Evolutionary conservation across 2,329 filamentous ascomycete species (phyloP), one percentile per base, ranked within the genome.

Genomic region (Botryotinia calthae): DNA sequence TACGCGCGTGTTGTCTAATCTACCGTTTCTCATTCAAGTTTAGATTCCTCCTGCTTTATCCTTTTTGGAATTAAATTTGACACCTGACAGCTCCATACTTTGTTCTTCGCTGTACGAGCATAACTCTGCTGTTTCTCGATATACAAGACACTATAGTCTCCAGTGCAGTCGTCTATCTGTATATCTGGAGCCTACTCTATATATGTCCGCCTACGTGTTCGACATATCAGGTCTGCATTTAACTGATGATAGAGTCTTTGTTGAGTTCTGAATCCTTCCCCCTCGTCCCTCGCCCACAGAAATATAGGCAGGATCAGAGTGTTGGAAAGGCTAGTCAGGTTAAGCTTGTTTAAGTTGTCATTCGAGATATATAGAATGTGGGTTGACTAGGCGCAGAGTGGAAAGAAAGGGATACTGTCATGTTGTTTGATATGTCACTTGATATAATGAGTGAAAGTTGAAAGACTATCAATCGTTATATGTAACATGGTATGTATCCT

Each of bases 201-300:
- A n/a, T 7, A n/a, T n/a, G 5, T n/a, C 48, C 25, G n/a, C 4
- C 12, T 54, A 54, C 12, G 12, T n/a, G 12, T n/a, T 54, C 48
- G 2, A 28, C 4, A 56, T 28, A 18, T 4, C 51, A 56, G 14
- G 14, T 56, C 51, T 56, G 14, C n/a, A 56, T 56, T 28, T 28
- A 16, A 16, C 25, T 6, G 14, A 28, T 28, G 7, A 28, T 54
- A 12, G 5, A 28, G 14, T 28, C 51, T 54, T 54, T 8, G 25
- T 54, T 54, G 22, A 10, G 22, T n/a, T 51, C 10, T 16, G 4
- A n/a, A 14, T n/a, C 2, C 14, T 54, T 2, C 14, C 25, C 12
- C 12, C 48, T n/a, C 5, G 48, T n/a, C n/a, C 25, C 25, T 16
- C 16, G 0, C n/a, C 2, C n/a, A 8, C 25, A n/a, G 0, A 14